Evolutionary conservation across 2,329 filamentous ascomycete genomes (phyloP).

Genomic region (Aspergillus tanneri): DNA sequence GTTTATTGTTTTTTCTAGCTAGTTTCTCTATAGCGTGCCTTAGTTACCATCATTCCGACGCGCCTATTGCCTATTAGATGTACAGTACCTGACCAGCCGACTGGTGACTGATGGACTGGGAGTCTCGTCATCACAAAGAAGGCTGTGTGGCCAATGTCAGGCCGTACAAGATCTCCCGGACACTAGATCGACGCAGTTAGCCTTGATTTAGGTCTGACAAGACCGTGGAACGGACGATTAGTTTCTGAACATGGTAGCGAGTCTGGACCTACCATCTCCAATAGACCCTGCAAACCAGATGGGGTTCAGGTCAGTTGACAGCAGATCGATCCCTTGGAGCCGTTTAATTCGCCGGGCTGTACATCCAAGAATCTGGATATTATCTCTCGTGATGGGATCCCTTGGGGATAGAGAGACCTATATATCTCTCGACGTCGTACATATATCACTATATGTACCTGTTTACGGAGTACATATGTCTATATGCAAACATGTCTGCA

Average conservation of each 20-base stretch:
- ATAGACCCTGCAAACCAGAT: background rate
- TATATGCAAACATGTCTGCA: too few relatives aligned
- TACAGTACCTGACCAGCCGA: background rate
- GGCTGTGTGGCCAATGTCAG: background rate
- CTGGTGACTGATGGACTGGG: background rate
- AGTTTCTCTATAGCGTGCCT: too few relatives aligned
- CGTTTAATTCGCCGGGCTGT: background rate
- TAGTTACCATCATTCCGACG: background rate
- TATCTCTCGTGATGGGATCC: background rate
- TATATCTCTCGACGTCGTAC: background rate
- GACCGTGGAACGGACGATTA: background rate
- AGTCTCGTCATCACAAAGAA: background rate
- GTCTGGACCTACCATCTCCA: background rate
- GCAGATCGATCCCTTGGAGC: background rate
- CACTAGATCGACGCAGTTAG: background rate
- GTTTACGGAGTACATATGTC: too few relatives aligned
- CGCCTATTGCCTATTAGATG: background rate
- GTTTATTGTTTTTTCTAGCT: too few relatives aligned
- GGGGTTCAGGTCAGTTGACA: background rate
- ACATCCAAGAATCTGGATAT: too few relatives aligned
- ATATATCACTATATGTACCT: background rate
- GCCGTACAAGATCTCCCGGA: background rate
- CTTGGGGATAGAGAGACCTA: background rate
- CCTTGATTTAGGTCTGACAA: slow-evolving; percentile 1
- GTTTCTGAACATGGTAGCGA: background rate